A percentile compares a stretch with the other conserved stretches of the same genome.
These are phyloP conservation scores for Chytriomyces hyalinus DNA, from an alignment of 192 early-diverging fungal species.

Conservation along the genomic window DNA sequence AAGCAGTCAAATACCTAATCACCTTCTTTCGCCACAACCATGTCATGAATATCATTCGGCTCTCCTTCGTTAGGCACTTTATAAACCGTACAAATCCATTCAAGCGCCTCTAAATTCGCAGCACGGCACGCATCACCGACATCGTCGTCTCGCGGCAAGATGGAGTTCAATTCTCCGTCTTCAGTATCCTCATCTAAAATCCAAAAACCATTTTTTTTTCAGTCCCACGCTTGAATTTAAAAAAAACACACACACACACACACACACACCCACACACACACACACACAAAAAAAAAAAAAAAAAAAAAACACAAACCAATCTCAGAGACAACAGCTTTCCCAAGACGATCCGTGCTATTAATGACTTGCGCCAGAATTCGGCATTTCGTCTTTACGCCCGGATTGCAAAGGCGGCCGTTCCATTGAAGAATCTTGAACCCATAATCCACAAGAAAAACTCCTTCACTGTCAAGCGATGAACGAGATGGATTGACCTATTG, in stretches of 20 bases:
- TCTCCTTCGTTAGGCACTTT: not conserved
- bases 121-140: not conserved
- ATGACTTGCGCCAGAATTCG: constrained; percentile 49
- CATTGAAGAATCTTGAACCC: constrained; percentile 53
- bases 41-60: not conserved
- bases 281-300: no score
- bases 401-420: constrained; percentile 45
- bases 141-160: constrained; percentile 4
- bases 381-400: constrained; percentile 43
- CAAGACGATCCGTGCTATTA: constrained; percentile 44
- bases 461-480: not conserved
- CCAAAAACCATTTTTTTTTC: not conserved
- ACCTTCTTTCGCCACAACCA: constrained; percentile 39
- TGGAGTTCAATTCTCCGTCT: constrained; percentile 1
- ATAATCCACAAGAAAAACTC: constrained; percentile 53
- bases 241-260: no score
- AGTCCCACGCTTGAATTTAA: not conserved
- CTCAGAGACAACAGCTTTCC: constrained; percentile 43
- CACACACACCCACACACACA: no score
- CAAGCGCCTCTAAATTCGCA: not conserved
- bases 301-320: no score
- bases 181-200: constrained; percentile 36
- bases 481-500: no score
- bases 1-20: constrained; percentile 5
- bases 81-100: not conserved